Conservation (phyloP, 1,139 yeast genomes). For the Zygoascus sp. region DNA sequence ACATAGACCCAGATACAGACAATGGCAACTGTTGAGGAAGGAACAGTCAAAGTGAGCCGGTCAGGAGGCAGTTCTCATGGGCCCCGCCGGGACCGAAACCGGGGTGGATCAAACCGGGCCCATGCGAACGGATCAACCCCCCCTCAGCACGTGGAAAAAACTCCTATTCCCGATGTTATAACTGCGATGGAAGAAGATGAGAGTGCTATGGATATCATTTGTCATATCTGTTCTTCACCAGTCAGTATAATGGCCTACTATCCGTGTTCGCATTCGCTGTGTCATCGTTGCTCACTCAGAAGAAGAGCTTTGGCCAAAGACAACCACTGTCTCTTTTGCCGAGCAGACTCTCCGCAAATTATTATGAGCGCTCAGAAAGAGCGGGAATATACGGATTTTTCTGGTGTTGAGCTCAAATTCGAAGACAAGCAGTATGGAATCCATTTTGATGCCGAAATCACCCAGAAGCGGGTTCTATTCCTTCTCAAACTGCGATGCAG, state of each 20-base stretch:
- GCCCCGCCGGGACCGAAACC: background rate
- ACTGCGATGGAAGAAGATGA: slow-evolving; percentile 11
- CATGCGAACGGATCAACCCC: background rate
- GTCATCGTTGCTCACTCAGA: slow-evolving; percentile 78
- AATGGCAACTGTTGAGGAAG: slow-evolving; percentile 17
- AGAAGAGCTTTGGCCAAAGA: slow-evolving; percentile 77
- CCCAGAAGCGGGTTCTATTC: slow-evolving; percentile 43
- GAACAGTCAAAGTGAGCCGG: slow-evolving; percentile 13
- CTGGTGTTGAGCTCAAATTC: slow-evolving; percentile 34
- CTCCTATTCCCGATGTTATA: slow-evolving; percentile 5
- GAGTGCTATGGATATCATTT: slow-evolving; percentile 32
- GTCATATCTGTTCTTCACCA: slow-evolving; percentile 81
- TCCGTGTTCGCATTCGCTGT: slow-evolving; percentile 80
- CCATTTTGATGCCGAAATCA: slow-evolving; percentile 30
- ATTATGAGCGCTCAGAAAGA: slow-evolving; percentile 53
- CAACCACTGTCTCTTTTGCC: slow-evolving; percentile 72
- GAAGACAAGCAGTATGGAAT: slow-evolving; percentile 32
- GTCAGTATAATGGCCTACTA: slow-evolving; percentile 61
- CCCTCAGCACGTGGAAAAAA: background rate
- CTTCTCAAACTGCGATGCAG: slow-evolving; percentile 61
- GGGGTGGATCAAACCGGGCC: background rate
- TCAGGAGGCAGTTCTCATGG: background rate
- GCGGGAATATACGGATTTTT: slow-evolving; percentile 42
- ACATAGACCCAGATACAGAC: background rate
- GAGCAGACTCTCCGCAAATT: slow-evolving; percentile 55